Base-by-base conservation (phyloP, 306 rosid genomes). In the Cucurbita maxima region DNA sequence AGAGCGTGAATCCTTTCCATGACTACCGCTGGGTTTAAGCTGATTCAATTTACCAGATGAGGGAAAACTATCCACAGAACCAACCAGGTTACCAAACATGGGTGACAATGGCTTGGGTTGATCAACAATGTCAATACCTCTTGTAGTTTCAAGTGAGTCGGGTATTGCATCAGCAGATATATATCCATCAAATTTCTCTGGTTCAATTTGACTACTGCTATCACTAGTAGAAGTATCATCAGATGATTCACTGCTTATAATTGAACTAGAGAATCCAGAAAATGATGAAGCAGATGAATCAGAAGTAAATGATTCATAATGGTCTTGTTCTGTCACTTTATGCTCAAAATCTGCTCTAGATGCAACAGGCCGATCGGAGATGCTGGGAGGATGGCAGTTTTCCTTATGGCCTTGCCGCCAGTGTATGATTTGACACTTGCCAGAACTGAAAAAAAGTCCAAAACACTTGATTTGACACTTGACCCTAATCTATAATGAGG, bases 341-440 rank as follows among this genome's bases (percentile, higher is more conserved):
- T 51, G 79, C 75, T 70, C 82, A 54, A 61, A 48, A 81, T 76
- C 84, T 68, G 71, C 81, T 45, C 69, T 78, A 52, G 12, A 68
- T 30, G 66, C 83, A 78, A 73, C 47, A 76, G 38, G 75, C 50
- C 5, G 69, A 19, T 74, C 59, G 63, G 57, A 38, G 54, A 19
- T 66, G 70, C 36, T 77, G 34, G 87, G 86, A 81, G 95, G 95
- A 71, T 34, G 87, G 69, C 99, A 94, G 51, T 94, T 91, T 37
- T 82, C 88, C 82, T 82, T 94, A 85, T 94, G 97, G 44, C 99
- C 99, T 83, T 85, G 96, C 52, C 92, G 87, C 99, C 97, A 94
- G 79, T 94, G 98, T 76, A 85, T 69, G 22, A 90, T 87, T 87
- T 94, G 97, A 79, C 98, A 94, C 84, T 85, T 82, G 43, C 87